A percentile compares a stretch with the other conserved stretches of the same genome.
phyloP scores from a whole-genome alignment of 441 rosid species.

The Monsonia emarginata region DNA sequence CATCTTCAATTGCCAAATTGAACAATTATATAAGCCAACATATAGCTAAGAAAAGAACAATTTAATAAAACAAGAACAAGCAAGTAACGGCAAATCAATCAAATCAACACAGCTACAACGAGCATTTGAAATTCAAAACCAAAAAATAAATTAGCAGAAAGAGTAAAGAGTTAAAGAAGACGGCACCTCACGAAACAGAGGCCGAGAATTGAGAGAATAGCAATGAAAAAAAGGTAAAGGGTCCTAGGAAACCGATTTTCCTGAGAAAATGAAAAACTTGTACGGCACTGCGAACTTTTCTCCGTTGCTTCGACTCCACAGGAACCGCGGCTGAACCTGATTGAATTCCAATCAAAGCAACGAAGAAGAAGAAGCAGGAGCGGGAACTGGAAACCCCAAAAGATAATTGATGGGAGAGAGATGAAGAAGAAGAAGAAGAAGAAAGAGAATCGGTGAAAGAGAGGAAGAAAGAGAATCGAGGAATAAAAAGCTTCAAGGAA shows the following conservation, averaged over 20 bases:
- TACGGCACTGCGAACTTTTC: background rate
- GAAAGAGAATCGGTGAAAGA: too few species aligned
- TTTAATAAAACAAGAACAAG: background rate
- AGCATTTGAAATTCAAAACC: background rate
- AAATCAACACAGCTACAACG: background rate
- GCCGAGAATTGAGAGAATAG: background rate
- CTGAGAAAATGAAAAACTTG: constrained; percentile 2
- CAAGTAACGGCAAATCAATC: background rate
- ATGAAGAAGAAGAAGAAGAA: background rate
- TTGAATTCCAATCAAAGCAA: background rate
- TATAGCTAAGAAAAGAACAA: too few species aligned
- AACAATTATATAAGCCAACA: too few species aligned
- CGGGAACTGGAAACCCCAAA: background rate
- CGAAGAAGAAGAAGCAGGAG: constrained; percentile 4
- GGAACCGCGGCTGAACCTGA: background rate
- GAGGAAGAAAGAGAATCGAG: background rate
- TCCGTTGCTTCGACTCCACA: constrained; percentile 6
- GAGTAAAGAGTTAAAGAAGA: background rate
- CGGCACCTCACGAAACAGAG: background rate
- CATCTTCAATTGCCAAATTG: background rate
- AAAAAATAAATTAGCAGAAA: background rate
- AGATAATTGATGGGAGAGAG: background rate
- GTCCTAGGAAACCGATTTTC: background rate
- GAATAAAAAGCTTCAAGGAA: background rate
- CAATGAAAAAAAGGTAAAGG: background rate